A percentile compares a stretch with the other conserved stretches of the same genome.
Evolutionary conservation across 148 eudicot species (phyloP).

Genomic region (Pouteria glomerata): DNA sequence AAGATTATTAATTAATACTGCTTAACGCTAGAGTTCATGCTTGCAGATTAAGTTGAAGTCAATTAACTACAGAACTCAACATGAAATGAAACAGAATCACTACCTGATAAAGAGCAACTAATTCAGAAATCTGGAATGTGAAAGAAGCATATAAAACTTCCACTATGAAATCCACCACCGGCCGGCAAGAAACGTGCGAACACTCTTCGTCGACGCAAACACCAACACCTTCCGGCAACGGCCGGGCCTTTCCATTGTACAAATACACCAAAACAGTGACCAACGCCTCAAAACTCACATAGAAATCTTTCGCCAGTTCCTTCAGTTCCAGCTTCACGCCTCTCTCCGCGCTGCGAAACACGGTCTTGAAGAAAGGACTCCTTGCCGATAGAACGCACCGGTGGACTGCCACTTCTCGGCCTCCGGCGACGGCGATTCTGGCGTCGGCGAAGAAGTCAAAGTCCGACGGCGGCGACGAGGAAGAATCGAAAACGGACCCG

Average conservation of each 20-base stretch:
- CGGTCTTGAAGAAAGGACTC: constrained; percentile 43
- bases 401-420: constrained; percentile 56
- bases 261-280: constrained; percentile 56
- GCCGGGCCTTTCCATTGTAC: constrained; percentile 58
- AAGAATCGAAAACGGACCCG: constrained; percentile 25
- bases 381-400: constrained; percentile 71
- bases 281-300: constrained; percentile 67
- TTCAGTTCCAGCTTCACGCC: constrained; percentile 49
- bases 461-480: constrained; percentile 26
- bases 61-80: too few relatives aligned
- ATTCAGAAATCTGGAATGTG: constrained; percentile 60
- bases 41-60: too few relatives aligned
- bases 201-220: constrained; percentile 78
- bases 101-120: constrained; percentile 79
- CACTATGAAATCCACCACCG: constrained; percentile 59
- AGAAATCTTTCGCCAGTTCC: constrained; percentile 49
- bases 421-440: constrained; percentile 31
- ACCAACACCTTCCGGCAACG: constrained; percentile 49
- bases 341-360: constrained; percentile 25
- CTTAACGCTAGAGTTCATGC: too few relatives aligned
- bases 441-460: constrained; percentile 63
- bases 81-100: background rate
- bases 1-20: too few relatives aligned
- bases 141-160: constrained; percentile 69
- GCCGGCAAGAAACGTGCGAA: constrained; percentile 62